Evolutionary conservation across 140 eudicot species (phyloP), one percentile per base, ranked within the genome.

Genomic region (Anethum foeniculum): DNA sequence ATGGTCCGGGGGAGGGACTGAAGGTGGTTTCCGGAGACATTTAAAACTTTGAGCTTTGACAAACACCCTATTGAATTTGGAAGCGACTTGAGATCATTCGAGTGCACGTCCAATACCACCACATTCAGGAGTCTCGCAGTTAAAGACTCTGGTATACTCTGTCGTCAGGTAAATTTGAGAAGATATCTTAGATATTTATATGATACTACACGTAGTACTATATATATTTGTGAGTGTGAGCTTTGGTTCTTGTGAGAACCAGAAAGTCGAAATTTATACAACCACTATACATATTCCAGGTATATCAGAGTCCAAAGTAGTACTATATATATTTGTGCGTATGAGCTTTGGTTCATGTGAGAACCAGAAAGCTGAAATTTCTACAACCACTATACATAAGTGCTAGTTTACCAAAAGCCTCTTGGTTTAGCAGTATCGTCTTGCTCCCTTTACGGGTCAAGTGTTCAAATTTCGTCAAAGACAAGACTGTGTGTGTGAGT

Each of bases 11-110:
- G 97, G 72, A 92, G 90, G 9, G 86, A 84, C 28, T 80, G 87
- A 69, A 92, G 88, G 82, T 85, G 89, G 83, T 92, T 92, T 41
- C 96, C 97, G 9, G 97, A 90, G 15, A 92, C 89, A 79, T 92
- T 92, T 7, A 92, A 82, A 62, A 84, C 65, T 89, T 87, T 88
- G 80, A 92, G 93, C 85, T 90, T 92, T n/a, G 97, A 85, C 82
- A 90, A 79, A 83, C 97, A 90, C 0, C 97, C 97, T 5, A 92
- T 92, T 32, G 97, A 92, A 79, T 92, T 92, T 15, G 97, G 97
- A 65, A 92, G 84, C 36, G 80, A 71, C 56, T 88, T 90, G 0
- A 92, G 93, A 82, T 90, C 93, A 86, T 92, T 92, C 23, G 97
- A 92, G 85, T 87, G 96, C 79, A 81, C 93, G 80, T 92, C 96